Evolutionary conservation across 441 rosid genomes (phyloP), one percentile per base, ranked within the genome.

Genomic region (Croton laevigatus): DNA sequence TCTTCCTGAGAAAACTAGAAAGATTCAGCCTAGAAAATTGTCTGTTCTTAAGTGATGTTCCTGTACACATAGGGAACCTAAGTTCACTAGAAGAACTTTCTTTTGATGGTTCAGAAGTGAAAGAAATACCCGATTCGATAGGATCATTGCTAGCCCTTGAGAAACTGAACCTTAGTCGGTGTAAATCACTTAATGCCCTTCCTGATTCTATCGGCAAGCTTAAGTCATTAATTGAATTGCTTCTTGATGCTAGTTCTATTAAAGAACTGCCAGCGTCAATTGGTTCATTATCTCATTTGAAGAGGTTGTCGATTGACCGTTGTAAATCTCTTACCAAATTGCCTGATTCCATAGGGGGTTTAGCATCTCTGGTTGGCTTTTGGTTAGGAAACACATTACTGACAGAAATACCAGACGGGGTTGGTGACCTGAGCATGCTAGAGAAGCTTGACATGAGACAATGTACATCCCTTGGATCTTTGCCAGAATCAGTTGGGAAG

Each of bases 341-440:
- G 59, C 88, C 96, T 0, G 78, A 80, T 57, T 81, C 96, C 16
- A 70, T 85, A 51, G 81, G 77, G 67, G 79, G 85, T 37, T 68
- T 87, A 61, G 72, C 80, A 62, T 78, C 82, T 17, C 58, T 86
- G 16, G 60, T 71, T 12, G 68, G 73, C 22, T 81, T 88, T 60
- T 34, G 76, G 16, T 77, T 87, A 55, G 83, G 79, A 54, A 69
- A 49, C 0, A 79, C 81, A 46, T 66, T 84, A 61, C 80, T 89
- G 44, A 61, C 46, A 37, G 23, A 73, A 65, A 78, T 91, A 54
- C 89, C 94, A 10, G 5, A 66, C 13, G 78, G 85, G 75, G 69
- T 86, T 11, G 74, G 82, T 38, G 59, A 17, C 23, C 73, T 89
- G 79, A 81, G 66, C 22, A 82, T 79, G 74, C 71, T 90, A 54